These are phyloP conservation scores for Carex pumila DNA, from an alignment of 176 grass and related monocot genomes.

Conservation along the genomic window DNA sequence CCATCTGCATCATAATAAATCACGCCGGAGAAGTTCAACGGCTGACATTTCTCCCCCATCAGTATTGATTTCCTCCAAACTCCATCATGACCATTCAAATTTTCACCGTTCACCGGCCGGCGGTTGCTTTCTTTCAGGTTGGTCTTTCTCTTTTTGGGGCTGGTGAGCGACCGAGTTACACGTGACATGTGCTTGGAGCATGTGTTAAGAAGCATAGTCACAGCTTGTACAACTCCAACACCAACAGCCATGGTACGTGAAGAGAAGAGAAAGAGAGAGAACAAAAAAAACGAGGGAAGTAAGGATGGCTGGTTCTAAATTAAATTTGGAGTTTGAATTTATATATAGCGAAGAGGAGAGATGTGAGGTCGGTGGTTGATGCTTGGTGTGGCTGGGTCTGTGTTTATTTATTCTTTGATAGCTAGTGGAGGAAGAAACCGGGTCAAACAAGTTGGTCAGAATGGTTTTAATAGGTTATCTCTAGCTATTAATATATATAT, in stretches of 20 bases:
- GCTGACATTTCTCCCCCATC: constrained; percentile 80
- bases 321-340: constrained; percentile 15
- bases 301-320: neutral
- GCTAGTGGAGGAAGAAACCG: constrained; percentile 10
- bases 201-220: constrained; percentile 43
- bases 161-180: constrained; percentile 30
- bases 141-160: neutral
- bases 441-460: constrained; percentile 37
- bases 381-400: constrained; percentile 1
- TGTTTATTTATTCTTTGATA: constrained; percentile 15
- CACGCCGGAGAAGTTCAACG: constrained; percentile 73
- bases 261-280: neutral
- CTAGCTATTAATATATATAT: neutral
- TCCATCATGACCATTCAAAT: neutral
- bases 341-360: constrained; percentile 28
- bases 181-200: constrained; percentile 43
- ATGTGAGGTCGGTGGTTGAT: constrained; percentile 27
- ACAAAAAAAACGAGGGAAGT: neutral
- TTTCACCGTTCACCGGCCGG: neutral
- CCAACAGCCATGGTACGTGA: constrained; percentile 48
- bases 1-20: constrained; percentile 87
- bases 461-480: constrained; percentile 9
- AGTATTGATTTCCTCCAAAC: constrained; percentile 32
- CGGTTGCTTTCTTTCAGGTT: neutral
- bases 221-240: constrained; percentile 36